Evolutionary conservation across 176 grass and related monocot genomes (phyloP).

Genomic region (Alopecurus myosuroides): DNA sequence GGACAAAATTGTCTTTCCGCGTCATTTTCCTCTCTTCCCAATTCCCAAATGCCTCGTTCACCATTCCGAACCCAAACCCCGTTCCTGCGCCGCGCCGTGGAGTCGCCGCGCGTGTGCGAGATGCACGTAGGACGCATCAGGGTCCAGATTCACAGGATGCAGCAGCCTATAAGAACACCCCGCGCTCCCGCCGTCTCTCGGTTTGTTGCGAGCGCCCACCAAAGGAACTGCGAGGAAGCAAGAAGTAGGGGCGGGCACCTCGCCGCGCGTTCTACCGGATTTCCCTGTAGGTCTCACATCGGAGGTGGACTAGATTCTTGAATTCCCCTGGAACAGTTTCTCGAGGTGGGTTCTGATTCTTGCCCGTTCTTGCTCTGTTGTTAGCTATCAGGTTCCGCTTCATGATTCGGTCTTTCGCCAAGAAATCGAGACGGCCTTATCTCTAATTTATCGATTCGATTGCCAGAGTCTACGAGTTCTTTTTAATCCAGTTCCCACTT

Average conservation of each 20-base stretch:
- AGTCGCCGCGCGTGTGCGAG: background rate
- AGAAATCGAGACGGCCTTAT: background rate
- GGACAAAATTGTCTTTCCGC: background rate
- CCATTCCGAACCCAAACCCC: background rate
- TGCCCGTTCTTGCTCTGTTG: background rate
- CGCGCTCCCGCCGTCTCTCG: background rate
- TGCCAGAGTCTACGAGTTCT: background rate
- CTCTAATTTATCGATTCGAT: background rate
- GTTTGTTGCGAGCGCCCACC: background rate
- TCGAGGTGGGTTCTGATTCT: background rate
- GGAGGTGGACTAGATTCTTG: background rate
- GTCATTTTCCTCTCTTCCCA: background rate
- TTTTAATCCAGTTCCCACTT: background rate
- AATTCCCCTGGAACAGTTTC: background rate
- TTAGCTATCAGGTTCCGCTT: background rate
- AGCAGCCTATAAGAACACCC: slow-evolving; percentile 8
- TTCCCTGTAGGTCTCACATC: background rate
- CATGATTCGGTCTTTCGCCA: background rate
- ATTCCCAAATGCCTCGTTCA: background rate
- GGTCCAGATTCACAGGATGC: background rate
- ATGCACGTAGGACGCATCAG: background rate
- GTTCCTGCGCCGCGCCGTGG: background rate
- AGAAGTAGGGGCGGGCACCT: background rate
- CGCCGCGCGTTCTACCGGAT: background rate
- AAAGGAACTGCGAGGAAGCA: background rate